Conservation (phyloP, 1,139 yeast species). For the Scheffersomyces stambukii region DNA sequence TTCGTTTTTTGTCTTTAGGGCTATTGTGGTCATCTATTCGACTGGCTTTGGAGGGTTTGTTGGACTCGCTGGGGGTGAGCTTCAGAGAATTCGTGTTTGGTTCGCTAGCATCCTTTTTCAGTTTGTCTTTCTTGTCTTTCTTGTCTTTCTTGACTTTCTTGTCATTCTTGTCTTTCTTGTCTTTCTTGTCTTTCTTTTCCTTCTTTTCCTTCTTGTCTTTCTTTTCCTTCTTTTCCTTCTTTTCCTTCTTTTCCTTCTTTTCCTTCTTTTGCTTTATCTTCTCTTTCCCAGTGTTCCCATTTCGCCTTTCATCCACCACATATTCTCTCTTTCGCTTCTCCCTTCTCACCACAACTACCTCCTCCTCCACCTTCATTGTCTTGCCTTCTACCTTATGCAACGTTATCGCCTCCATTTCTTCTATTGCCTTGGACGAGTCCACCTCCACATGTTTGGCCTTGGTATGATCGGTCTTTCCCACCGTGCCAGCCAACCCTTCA, state of each 20-base stretch:
- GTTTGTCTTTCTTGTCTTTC: slow-evolving; percentile 6
- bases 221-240: slow-evolving; percentile 14
- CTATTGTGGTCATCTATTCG: slow-evolving; percentile 11
- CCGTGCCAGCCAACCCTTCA: slow-evolving; percentile 77
- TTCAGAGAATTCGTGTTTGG: too few species aligned
- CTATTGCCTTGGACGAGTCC: slow-evolving; percentile 10
- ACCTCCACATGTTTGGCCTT: slow-evolving; percentile 14
- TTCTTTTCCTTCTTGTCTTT: slow-evolving; percentile 11
- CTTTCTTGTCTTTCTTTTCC: slow-evolving; percentile 11
- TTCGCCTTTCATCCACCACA: slow-evolving; percentile 17
- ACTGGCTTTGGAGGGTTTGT: slow-evolving; percentile 12
- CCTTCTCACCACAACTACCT: too few species aligned
- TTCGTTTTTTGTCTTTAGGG: slow-evolving; percentile 9
- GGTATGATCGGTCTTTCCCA: slow-evolving; percentile 33
- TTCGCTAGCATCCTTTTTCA: slow-evolving; percentile 2
- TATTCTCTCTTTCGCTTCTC: slow-evolving; percentile 17
- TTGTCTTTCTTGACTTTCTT: slow-evolving; percentile 9
- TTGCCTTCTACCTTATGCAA: slow-evolving; percentile 17
- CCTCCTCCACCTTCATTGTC: slow-evolving; percentile 13
- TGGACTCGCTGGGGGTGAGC: too few species aligned
- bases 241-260: slow-evolving; percentile 13
- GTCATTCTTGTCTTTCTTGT: slow-evolving; percentile 13
- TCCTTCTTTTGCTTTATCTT: slow-evolving; percentile 14
- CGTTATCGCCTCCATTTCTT: slow-evolving; percentile 10
- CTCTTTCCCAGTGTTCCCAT: slow-evolving; percentile 16